These are phyloP conservation scores for Eutrema salsugineum DNA, from an alignment of 441 rosid species.

Conservation along the genomic window DNA sequence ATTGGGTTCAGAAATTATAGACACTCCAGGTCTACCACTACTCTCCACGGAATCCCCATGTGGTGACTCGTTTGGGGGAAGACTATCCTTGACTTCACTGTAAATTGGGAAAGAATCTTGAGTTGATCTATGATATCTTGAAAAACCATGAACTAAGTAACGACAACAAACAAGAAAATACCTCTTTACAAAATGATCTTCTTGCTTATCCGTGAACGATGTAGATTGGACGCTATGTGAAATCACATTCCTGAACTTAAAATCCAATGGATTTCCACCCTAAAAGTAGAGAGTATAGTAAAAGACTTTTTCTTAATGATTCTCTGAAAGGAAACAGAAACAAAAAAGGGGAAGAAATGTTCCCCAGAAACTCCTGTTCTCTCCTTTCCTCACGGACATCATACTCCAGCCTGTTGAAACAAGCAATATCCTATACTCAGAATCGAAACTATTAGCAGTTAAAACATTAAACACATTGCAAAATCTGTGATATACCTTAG, in stretches of 20 bases:
- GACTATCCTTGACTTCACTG: constrained; percentile 92
- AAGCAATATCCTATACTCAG: constrained; percentile 18
- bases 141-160: neutral
- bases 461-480: neutral
- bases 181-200: constrained; percentile 76
- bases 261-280: constrained; percentile 98
- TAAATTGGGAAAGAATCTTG: constrained; percentile 15
- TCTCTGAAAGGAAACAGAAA: neutral
- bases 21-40: constrained; percentile 80
- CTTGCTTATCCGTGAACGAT: constrained; percentile 70
- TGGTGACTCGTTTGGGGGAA: constrained; percentile 76
- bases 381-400: constrained; percentile 92
- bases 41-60: constrained; percentile 90
- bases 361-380: constrained; percentile 89
- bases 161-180: constrained; percentile 35
- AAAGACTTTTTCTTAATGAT: neutral
- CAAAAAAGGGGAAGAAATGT: constrained; percentile 19
- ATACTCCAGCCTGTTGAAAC: constrained; percentile 76
- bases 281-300: constrained; percentile 29
- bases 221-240: constrained; percentile 89
- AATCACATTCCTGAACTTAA: constrained; percentile 65
- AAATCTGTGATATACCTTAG: constrained; percentile 53
- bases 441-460: constrained; percentile 61
- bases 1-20: constrained; percentile 67
- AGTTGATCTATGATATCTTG: neutral